Base-by-base conservation (phyloP, 1,139 yeast genomes). In the Pneumocystis jirovecii region DNA sequence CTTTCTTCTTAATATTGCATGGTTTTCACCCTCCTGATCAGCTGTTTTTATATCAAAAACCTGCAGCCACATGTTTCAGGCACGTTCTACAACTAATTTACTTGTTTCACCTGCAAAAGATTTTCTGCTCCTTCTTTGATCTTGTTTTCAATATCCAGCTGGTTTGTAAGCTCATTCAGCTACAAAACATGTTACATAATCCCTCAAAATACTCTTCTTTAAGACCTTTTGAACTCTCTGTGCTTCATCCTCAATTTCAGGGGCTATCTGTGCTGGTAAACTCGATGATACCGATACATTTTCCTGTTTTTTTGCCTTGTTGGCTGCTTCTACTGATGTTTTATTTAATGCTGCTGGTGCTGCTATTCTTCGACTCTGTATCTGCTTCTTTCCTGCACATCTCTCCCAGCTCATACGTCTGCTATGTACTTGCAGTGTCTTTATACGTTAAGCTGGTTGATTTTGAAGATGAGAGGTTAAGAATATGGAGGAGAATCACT, bases 121-220 rank as follows among this genome's bases (percentile, higher is more conserved):
- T 76, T 76, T 68, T 76, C 79, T 1, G 80, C 79, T 2, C 79
- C 79, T 64, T 76, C 77, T 45, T 76, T 73, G 63, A 77, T 75
- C 67, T 74, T 74, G 65, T 73, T 74, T 68, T 78, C 81, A 40
- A 75, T 74, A 65, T 75, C 76, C 64, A 78, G 70, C 66, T 76
- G 75, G 56, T 73, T 73, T 45, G 74, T 68, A 37, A 76, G 72
- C 64, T 76, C 78, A 62, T 72, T 69, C 15, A 72, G 17, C 60
- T 64, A 61, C 15, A 45, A 45, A 45, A 21, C 7, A 19, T 7
- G 5, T 21, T 21, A 21, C 21, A 42, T 42, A n/a, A 17, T 1
- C 29, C 7, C 17, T 8, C 1, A 5, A 45, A 45, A 21, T 21
- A 40, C 21, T 21, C 17, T 29, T 7, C 10, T 25, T 12, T 21